phyloP scores from a whole-genome alignment of 768 basidiomycete genomes.

The Mycena albidolilacea region DNA sequence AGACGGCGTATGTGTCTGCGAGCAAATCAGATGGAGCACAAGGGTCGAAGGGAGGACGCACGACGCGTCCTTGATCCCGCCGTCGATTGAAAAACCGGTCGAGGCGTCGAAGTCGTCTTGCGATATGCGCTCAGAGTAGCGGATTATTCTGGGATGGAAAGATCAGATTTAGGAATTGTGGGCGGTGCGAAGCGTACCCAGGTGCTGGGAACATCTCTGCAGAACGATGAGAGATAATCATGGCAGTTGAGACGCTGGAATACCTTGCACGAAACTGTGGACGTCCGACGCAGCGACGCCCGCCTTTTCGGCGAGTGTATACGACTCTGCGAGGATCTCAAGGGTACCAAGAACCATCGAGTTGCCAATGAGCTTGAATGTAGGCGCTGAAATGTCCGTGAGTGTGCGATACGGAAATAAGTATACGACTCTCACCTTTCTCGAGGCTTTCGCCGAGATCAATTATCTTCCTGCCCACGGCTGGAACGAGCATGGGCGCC shows the following conservation, averaged over 20 bases:
- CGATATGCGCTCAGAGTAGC: constrained; percentile 78
- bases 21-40: not conserved
- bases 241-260: constrained; percentile 7
- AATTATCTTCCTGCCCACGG: constrained; percentile 4
- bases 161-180: not conserved
- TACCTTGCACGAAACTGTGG: constrained; percentile 72
- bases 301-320: constrained; percentile 87
- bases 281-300: constrained; percentile 80
- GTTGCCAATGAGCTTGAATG: constrained; percentile 79
- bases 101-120: constrained; percentile 83
- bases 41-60: constrained; percentile 48
- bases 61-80: constrained; percentile 90
- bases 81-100: constrained; percentile 83
- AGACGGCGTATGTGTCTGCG: constrained; percentile 78
- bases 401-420: not conserved
- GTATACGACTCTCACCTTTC: not conserved
- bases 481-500: not conserved
- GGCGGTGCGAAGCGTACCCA: constrained; percentile 51
- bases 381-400: constrained; percentile 61
- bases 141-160: constrained; percentile 56
- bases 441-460: not conserved
- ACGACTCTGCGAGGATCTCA: constrained; percentile 84
- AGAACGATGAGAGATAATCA: not conserved
- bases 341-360: constrained; percentile 80
- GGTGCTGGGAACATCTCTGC: constrained; percentile 81